Conservation (phyloP, 495 filamentous ascomycete species). For the Peziza echinospora region DNA sequence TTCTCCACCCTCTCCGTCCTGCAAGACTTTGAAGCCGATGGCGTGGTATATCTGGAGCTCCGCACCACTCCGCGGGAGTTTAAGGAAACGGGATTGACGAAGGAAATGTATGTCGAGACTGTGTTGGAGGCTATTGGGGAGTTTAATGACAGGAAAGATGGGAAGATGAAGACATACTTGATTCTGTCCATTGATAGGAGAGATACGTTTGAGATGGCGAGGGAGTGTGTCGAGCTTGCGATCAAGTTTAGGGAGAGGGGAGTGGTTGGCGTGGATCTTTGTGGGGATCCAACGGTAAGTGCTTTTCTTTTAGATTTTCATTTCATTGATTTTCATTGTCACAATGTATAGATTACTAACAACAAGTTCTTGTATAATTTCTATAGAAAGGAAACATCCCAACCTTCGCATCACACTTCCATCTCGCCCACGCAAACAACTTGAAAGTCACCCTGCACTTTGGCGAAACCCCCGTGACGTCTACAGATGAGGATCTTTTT, state of each 20-base stretch:
- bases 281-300: slow-evolving; percentile 42
- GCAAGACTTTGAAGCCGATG: slow-evolving; percentile 45
- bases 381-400: slow-evolving; percentile 31
- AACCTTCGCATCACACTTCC: slow-evolving; percentile 34
- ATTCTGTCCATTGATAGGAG: slow-evolving; percentile 58
- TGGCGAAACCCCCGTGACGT: slow-evolving; percentile 38
- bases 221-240: slow-evolving; percentile 41
- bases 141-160: slow-evolving; percentile 21
- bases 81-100: slow-evolving; percentile 30
- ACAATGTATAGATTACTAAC: too few relatives aligned
- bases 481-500: slow-evolving; percentile 33
- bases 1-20: slow-evolving; percentile 49
- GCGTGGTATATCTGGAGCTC: slow-evolving; percentile 60
- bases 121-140: slow-evolving; percentile 36
- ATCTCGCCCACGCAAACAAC: slow-evolving; percentile 26
- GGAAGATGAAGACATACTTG: slow-evolving; percentile 33
- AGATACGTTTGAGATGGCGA: slow-evolving; percentile 33
- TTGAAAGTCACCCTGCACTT: slow-evolving; percentile 58
- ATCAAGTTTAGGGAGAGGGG: slow-evolving; percentile 29
- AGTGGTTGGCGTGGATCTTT: slow-evolving; percentile 62
- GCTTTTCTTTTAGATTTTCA: not conserved
- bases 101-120: slow-evolving; percentile 39
- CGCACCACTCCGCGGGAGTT: slow-evolving; percentile 55
- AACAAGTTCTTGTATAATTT: too few relatives aligned
- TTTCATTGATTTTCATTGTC: not conserved